Base-by-base conservation (phyloP, 306 rosid species). In the Abrus pulchellus region DNA sequence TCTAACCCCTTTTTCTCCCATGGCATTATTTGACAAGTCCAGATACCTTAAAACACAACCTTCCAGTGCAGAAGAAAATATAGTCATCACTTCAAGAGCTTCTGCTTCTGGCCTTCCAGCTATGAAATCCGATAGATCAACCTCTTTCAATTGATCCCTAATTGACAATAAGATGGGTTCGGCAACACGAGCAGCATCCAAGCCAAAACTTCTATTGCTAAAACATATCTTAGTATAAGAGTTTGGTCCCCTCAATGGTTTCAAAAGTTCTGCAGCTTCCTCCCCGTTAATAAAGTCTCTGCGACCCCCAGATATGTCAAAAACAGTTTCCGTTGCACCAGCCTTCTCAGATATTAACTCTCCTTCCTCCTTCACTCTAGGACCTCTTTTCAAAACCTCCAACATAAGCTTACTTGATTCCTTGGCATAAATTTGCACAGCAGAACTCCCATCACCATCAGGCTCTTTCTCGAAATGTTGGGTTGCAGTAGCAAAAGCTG, bases 321-420 rank as follows among this genome's bases (percentile, higher is more conserved):
- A 94, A 71, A 90, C 68, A 55, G 87, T 87, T 83, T 80, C 83
- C 59, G 54, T 72, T 60, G 79, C 63, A 49, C n/a, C 63, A 66
- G n/a, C 75, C 73, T 87, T 83, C 49, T 80, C 92, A 68, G 85
- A 71, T 65, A 68, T 28, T 36, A 74, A 49, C 5, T 83, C 92
- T 75, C 83, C 92, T 60, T 85, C 87, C n/a, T 84, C 95, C 86
- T 89, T 87, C 45, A 4, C 47, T 75, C 54, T 89, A 0, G 95
- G 95, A 12, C 98, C 97, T 79, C 97, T 85, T 85, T 94, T 94
- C 82, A 94, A 79, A 78, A 88, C 90, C 40, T 89, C 97, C 91
- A 94, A 82, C 97, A 92, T 94, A 67, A 90, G 93, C 87, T 86
- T 92, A 81, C 98, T 94, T 5, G 98, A 94, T 43, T 94, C 97